These are phyloP conservation scores for Eucalyptus leucophloia DNA, from an alignment of 345 rosid genomes.

Conservation along the genomic window DNA sequence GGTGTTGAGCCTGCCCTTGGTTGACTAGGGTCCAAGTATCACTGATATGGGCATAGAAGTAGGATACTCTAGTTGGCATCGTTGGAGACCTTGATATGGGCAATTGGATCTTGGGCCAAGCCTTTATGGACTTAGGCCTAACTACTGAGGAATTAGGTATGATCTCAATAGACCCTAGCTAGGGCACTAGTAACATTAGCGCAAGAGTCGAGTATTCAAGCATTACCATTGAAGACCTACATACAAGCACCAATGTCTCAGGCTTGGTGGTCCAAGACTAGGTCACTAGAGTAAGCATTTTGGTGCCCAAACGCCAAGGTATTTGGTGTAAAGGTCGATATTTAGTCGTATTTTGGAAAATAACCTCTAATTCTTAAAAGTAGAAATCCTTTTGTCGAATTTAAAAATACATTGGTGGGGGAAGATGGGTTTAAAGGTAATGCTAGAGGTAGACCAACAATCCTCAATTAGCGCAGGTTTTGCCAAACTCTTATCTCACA, in stretches of 20 bases:
- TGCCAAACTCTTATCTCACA: neutral
- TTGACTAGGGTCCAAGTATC: neutral
- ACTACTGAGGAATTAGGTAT: fast-evolving
- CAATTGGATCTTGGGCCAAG: neutral
- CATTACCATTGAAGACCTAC: neutral
- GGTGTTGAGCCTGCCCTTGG: neutral
- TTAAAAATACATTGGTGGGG: neutral
- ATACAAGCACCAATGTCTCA: neutral
- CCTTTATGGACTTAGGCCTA: neutral
- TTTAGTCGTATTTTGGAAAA: neutral
- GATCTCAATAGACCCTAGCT: neutral
- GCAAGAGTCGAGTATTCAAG: fast-evolving
- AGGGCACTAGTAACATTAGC: neutral
- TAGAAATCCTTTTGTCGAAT: neutral
- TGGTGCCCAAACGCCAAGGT: neutral
- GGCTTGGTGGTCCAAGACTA: neutral
- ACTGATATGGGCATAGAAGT: neutral
- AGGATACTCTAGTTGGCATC: neutral
- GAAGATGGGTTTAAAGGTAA: neutral
- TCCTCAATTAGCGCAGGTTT: too few species aligned
- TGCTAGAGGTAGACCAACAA: neutral
- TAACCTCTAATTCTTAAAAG: neutral
- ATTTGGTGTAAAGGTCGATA: neutral
- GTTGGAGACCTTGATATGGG: fast-evolving
- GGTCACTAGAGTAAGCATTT: fast-evolving